Percentiles rank a stretch among this genome's conserved stretches.
These are phyloP conservation scores for Linnemannia exigua DNA, from an alignment of 192 early-diverging fungal species.

Conservation along the genomic window DNA sequence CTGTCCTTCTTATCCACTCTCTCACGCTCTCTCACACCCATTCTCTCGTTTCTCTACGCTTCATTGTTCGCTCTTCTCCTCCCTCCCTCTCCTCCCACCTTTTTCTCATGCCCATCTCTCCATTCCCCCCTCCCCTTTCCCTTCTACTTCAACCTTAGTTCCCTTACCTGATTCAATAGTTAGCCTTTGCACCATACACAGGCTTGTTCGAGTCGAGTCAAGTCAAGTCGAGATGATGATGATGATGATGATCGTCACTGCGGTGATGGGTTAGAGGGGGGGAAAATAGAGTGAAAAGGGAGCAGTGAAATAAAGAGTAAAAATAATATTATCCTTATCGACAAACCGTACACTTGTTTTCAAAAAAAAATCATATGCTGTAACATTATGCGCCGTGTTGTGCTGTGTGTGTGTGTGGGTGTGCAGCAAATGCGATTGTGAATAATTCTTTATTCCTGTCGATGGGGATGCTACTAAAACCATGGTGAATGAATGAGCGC, in stretches of 20 bases:
- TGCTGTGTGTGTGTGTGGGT: neutral
- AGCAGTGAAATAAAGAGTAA: too few relatives aligned
- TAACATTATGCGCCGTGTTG: neutral
- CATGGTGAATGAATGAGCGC: too few relatives aligned
- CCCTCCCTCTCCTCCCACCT: neutral
- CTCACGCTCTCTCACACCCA: neutral
- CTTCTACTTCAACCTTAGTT: neutral
- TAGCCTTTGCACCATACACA: neutral
- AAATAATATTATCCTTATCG: neutral
- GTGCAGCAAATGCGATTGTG: neutral
- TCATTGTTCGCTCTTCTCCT: neutral
- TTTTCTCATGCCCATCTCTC: neutral
- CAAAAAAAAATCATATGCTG: neutral
- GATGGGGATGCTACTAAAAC: neutral
- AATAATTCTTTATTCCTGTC: conserved; percentile 6
- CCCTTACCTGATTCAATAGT: neutral
- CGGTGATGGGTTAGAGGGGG: neutral
- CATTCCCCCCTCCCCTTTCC: neutral
- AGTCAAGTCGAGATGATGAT: neutral
- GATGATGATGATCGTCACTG: conserved; percentile 5
- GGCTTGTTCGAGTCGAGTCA: too few relatives aligned
- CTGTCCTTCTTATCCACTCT: neutral
- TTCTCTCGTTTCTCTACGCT: neutral
- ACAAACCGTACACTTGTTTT: neutral
- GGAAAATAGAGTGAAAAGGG: neutral